A percentile compares a stretch with the other conserved stretches of the same genome.
Evolutionary conservation across 164 flowering plant species (phyloP).

Genomic region (Protea cynaroides): DNA sequence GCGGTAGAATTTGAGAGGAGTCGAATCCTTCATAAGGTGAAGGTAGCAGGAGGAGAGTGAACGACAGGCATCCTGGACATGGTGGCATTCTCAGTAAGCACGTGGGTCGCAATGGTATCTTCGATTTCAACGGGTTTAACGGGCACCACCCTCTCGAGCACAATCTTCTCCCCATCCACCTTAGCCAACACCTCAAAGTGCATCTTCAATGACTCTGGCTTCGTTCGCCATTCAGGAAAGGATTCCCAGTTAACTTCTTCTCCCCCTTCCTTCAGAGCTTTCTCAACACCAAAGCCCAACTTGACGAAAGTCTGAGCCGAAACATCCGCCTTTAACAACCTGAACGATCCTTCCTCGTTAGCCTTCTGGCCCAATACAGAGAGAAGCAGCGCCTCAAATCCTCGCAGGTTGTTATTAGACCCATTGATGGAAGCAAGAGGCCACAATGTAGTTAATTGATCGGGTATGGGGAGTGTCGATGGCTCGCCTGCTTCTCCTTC

Average conservation of each 20-base stretch:
- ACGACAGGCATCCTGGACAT: conserved; percentile 49
- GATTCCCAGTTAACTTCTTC: conserved; percentile 34
- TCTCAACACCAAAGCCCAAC: conserved; percentile 73
- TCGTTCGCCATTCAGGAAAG: conserved; percentile 81
- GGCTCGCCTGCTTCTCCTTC: conserved; percentile 32
- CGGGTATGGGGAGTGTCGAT: conserved; percentile 41
- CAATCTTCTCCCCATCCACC: conserved; percentile 74
- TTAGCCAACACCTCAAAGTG: conserved; percentile 89
- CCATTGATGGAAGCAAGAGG: conserved; percentile 72
- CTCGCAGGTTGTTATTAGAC: conserved; percentile 60
- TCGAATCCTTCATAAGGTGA: conserved; percentile 53
- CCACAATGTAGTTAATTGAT: conserved; percentile 70
- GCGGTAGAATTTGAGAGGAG: too few relatives aligned
- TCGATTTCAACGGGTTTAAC: conserved; percentile 56
- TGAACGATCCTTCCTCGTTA: conserved; percentile 56
- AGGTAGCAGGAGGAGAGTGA: conserved; percentile 47
- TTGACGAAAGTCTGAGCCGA: conserved; percentile 87
- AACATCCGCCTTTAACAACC: conserved; percentile 68
- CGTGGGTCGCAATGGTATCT: conserved; percentile 47
- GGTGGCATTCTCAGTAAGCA: conserved; percentile 44
- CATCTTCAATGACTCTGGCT: conserved; percentile 61
- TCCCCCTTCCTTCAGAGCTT: conserved; percentile 49
- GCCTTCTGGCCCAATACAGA: conserved; percentile 71
- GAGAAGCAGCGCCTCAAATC: conserved; percentile 61
- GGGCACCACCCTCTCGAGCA: conserved; percentile 67